phyloP scores from a whole-genome alignment of 768 basidiomycete genomes.

The Leucocoprinus sp. region DNA sequence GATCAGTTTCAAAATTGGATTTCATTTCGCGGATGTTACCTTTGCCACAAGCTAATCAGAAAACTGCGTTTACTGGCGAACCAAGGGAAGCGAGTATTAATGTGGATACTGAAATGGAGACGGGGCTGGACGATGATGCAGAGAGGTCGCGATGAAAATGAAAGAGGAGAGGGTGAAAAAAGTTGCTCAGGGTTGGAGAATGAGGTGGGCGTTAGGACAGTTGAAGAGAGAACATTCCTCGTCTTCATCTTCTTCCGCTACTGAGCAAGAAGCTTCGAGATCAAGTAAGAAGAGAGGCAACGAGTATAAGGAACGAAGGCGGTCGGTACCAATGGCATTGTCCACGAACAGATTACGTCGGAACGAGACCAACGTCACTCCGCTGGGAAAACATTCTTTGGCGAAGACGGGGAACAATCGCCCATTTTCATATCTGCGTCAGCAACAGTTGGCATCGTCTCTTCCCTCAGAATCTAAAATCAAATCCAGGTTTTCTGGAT shows the following conservation, averaged over 20 bases:
- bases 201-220: conserved; percentile 22
- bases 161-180: conserved; percentile 11
- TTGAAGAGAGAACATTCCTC: conserved; percentile 1
- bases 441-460: background rate
- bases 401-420: conserved; percentile 5
- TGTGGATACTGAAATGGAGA: background rate
- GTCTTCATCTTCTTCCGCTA: conserved; percentile 6
- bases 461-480: background rate
- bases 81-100: conserved; percentile 7
- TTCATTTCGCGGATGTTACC: conserved; percentile 1
- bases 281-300: conserved; percentile 14
- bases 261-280: background rate
- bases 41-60: background rate
- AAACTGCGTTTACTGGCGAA: background rate
- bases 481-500: background rate
- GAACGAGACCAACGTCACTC: conserved; percentile 39
- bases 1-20: background rate
- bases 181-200: conserved; percentile 24
- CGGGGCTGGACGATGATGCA: conserved; percentile 13
- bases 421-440: background rate
- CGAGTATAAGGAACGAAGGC: conserved; percentile 24
- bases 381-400: conserved; percentile 27
- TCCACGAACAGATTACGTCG: conserved; percentile 25
- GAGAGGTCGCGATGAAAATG: conserved; percentile 16
- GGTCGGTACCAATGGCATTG: conserved; percentile 18